Base-by-base conservation (phyloP, 257 asterid genomes). In the Galeopsis tetrahit region DNA sequence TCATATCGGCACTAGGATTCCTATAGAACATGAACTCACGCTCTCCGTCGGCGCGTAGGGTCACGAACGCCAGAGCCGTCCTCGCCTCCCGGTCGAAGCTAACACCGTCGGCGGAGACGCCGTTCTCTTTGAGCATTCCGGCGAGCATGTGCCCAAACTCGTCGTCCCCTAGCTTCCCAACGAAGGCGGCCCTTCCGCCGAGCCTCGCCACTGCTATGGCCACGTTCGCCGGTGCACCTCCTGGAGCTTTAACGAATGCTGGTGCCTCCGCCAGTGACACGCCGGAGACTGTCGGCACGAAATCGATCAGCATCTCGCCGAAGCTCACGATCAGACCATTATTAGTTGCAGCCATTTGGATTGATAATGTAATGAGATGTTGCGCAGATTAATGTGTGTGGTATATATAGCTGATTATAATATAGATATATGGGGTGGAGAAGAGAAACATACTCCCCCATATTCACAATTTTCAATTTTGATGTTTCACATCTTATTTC, bases 181-280 rank as follows among this genome's bases (percentile, higher is more conserved):
- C 83, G 73, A 90, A 88, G 53, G 96, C 85, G 1, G 93, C 69
- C 14, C 68, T 79, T 5, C 91, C 95, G 36, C 95, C 93, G 0
- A 90, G 85, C 66, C 93, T 76, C 0, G 95, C 63, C 43, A 82
- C 89, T 1, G 95, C 96, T 72, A 90, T 82, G n/a, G 96, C 91
- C 17, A 86, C 95, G 85, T 90, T 90, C 1, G 96, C 96, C 39
- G 96, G 96, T 0, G 95, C 95, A 9, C 95, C 96, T 1, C 96
- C 93, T 2, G 96, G 86, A 0, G 96, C 93, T 72, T 88, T 90
- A 4, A 88, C 44, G 56, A 90, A 90, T 0, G 89, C 96, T 6
- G 93, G 93, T 0, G 96, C 96, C 65, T 88, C 90, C 31, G 92
- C 88, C 8, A 90, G 77, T 0, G 96, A 90, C 2, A 88, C 92